phyloP scores from a whole-genome alignment of 176 grass and related monocot species.

The Melocanna baccifera region DNA sequence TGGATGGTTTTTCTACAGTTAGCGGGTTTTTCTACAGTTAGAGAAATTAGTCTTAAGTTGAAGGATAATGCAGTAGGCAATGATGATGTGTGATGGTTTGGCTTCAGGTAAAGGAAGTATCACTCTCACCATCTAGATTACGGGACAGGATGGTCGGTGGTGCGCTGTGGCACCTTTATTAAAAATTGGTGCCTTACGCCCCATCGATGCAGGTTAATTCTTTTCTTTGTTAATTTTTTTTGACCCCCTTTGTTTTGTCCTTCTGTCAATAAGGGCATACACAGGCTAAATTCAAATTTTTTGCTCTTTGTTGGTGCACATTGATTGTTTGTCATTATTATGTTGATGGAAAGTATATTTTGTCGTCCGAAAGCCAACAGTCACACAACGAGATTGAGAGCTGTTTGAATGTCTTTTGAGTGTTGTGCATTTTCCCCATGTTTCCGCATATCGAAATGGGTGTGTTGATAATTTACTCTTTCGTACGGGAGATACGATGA shows the following conservation, averaged over 20 bases:
- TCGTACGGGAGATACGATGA: neutral
- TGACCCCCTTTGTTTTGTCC: constrained; percentile 45
- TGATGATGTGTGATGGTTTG: constrained; percentile 20
- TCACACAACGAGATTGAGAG: constrained; percentile 22
- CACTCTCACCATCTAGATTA: constrained; percentile 42
- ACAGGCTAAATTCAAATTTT: constrained; percentile 71
- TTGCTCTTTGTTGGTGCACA: constrained; percentile 68
- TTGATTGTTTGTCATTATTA: constrained; percentile 53
- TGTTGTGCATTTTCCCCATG: neutral
- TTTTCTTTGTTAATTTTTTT: constrained; percentile 57
- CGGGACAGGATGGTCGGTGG: constrained; percentile 34
- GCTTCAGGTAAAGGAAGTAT: constrained; percentile 52
- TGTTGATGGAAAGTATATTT: constrained; percentile 43
- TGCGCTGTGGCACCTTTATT: constrained; percentile 49
- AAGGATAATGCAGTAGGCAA: constrained; percentile 52
- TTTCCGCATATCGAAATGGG: neutral
- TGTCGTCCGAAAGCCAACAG: constrained; percentile 24
- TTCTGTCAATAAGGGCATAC: constrained; percentile 64
- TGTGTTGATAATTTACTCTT: neutral
- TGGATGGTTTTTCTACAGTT: constrained; percentile 55
- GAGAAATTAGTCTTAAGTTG: constrained; percentile 46
- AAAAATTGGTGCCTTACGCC: constrained; percentile 45
- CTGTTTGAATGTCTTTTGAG: constrained; percentile 4
- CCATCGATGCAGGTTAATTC: constrained; percentile 53
- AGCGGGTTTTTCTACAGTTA: constrained; percentile 52